phyloP scores from a whole-genome alignment of 2,329 filamentous ascomycete species.

The Akanthomyces muscarius region DNA sequence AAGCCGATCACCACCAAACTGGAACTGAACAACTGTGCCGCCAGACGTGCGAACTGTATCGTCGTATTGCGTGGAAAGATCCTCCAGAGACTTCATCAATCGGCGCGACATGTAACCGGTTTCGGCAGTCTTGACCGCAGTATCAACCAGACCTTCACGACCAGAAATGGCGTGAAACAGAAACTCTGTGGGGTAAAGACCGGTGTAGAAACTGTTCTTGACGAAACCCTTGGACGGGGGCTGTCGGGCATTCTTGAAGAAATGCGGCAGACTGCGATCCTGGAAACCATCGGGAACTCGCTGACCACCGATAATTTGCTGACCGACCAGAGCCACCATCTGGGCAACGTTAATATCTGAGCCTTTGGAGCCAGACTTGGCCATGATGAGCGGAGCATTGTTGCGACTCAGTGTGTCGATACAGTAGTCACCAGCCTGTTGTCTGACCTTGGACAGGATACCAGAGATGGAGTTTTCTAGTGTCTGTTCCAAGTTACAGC shows the following conservation, averaged over 20 bases:
- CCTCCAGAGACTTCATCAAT: slow-evolving; percentile 96
- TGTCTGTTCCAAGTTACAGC: slow-evolving; percentile 87
- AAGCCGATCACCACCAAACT: slow-evolving; percentile 92
- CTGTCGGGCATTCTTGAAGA: slow-evolving; percentile 86
- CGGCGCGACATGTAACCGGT: slow-evolving; percentile 99
- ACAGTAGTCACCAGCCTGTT: slow-evolving; percentile 86
- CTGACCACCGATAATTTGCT: slow-evolving; percentile 92
- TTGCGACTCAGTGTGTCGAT: slow-evolving; percentile 84
- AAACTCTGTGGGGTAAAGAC: slow-evolving; percentile 85
- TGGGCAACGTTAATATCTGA: slow-evolving; percentile 98
- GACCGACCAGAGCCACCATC: slow-evolving; percentile 96
- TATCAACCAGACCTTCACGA: slow-evolving; percentile 97
- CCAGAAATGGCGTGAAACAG: slow-evolving; percentile 98
- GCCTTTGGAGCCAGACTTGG: slow-evolving; percentile 93
- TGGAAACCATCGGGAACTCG: slow-evolving; percentile 96
- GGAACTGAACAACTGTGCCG: slow-evolving; percentile 88
- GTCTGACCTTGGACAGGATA: slow-evolving; percentile 86
- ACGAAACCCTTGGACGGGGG: slow-evolving; percentile 97
- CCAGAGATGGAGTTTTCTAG: slow-evolving; percentile 88
- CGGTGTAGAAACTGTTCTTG: slow-evolving; percentile 93
- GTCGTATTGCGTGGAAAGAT: slow-evolving; percentile 90
- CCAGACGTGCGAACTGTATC: slow-evolving; percentile 90
- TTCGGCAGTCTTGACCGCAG: slow-evolving; percentile 96
- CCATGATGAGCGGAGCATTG: slow-evolving; percentile 95
- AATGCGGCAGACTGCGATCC: slow-evolving; percentile 90